phyloP scores from a whole-genome alignment of 352 stramenopile species.

The Pythium sukuiense region DNA sequence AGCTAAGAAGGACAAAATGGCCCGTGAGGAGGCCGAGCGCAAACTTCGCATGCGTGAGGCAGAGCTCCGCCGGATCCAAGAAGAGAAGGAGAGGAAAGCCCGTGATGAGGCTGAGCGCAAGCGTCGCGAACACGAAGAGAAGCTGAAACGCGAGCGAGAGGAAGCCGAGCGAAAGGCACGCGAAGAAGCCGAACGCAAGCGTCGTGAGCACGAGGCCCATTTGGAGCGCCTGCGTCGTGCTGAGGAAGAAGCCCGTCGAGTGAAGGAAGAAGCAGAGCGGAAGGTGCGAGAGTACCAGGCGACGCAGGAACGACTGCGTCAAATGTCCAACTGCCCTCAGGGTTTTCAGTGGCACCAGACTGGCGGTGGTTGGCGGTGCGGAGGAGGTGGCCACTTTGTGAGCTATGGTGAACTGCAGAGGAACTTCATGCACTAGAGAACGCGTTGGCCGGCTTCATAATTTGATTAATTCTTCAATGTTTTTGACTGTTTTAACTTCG shows the following conservation, averaged over 20 bases:
- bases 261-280: slow-evolving; percentile 20
- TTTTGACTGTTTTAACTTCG: not conserved
- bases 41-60: not conserved
- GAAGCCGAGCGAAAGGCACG: not conserved
- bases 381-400: slow-evolving; percentile 63
- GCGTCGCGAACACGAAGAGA: not conserved
- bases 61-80: not conserved
- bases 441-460: not conserved
- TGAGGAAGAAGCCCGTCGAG: not conserved
- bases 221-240: not conserved
- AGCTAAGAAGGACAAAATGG: not conserved
- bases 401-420: slow-evolving; percentile 53
- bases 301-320: slow-evolving; percentile 53
- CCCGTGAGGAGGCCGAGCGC: not conserved
- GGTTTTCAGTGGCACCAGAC: slow-evolving; percentile 61
- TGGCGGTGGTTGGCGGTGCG: slow-evolving; percentile 65
- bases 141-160: not conserved
- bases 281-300: slow-evolving; percentile 10
- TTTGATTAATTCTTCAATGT: not conserved
- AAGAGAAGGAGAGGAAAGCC: not conserved
- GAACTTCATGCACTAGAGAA: slow-evolving; percentile 41
- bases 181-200: not conserved
- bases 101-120: slow-evolving; percentile 5
- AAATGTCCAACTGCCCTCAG: slow-evolving; percentile 52
- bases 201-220: not conserved